phyloP scores from a whole-genome alignment of 208 protist genomes.

The Acanthamoeba quina region DNA sequence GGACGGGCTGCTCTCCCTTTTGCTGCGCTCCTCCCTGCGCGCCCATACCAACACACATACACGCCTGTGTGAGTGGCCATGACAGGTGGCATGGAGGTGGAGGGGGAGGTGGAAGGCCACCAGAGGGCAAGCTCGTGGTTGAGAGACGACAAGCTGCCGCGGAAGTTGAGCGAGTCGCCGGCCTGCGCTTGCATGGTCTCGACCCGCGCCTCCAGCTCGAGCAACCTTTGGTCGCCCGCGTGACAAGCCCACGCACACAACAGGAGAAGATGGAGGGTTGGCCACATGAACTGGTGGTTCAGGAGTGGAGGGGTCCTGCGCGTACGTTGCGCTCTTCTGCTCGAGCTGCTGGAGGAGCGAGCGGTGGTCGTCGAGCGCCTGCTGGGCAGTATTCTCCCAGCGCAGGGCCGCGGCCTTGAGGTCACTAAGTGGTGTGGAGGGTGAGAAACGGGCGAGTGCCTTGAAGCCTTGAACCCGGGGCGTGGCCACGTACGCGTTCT shows the following conservation, averaged over 20 bases:
- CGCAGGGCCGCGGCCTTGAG: not conserved
- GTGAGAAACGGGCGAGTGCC: not conserved
- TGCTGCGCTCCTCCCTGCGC: not conserved
- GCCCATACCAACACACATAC: too few species aligned
- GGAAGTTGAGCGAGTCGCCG: not conserved
- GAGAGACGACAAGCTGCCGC: not conserved
- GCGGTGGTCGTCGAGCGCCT: not conserved
- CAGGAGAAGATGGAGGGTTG: too few species aligned
- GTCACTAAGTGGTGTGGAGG: not conserved
- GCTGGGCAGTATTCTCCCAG: not conserved
- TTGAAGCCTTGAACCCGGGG: not conserved
- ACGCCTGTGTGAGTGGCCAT: not conserved
- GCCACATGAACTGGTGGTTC: too few species aligned
- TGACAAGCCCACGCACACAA: not conserved
- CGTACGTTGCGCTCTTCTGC: not conserved
- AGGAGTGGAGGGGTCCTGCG: too few species aligned
- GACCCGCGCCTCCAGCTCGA: not conserved
- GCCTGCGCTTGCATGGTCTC: conserved; percentile 1
- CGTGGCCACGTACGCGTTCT: not conserved
- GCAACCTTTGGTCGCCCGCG: not conserved
- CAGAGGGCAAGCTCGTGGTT: conserved; percentile 32
- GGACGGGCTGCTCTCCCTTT: not conserved
- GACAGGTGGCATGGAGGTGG: not conserved
- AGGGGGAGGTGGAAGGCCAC: not conserved
- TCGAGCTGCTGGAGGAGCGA: not conserved